Percentiles rank a stretch among this genome's conserved stretches.
These are phyloP conservation scores for Gnomoniopsis sp. DNA, from an alignment of 2,329 filamentous ascomycete species.

Conservation along the genomic window DNA sequence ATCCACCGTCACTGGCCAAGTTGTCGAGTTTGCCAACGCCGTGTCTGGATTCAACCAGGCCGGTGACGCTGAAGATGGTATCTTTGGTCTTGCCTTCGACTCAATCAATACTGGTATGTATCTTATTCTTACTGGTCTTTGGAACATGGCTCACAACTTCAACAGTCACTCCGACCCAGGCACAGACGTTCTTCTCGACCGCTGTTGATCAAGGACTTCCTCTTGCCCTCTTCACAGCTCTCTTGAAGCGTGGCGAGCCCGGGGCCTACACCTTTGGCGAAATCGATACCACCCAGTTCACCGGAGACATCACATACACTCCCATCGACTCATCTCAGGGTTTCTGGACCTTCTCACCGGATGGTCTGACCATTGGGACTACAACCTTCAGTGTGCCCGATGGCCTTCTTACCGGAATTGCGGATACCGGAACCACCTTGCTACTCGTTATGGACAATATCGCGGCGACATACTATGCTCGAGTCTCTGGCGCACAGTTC, in stretches of 20 bases:
- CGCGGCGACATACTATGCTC: too few relatives aligned
- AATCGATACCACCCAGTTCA: not conserved
- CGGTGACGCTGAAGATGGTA: not conserved
- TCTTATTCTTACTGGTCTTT: not conserved
- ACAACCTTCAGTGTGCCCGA: too few relatives aligned
- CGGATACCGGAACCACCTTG: too few relatives aligned
- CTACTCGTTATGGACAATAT: too few relatives aligned
- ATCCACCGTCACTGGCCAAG: not conserved
- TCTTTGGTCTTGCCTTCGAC: not conserved
- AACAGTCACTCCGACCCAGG: not conserved
- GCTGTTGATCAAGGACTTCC: not conserved
- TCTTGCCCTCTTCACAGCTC: not conserved
- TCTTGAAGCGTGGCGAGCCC: not conserved
- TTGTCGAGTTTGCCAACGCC: not conserved
- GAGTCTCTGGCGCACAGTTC: too few relatives aligned
- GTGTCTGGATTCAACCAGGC: not conserved
- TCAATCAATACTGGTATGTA: not conserved
- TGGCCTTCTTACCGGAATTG: too few relatives aligned
- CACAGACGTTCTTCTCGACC: not conserved
- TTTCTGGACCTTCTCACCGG: not conserved
- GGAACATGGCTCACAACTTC: not conserved
- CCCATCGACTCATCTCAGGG: not conserved
- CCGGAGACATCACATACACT: not conserved
- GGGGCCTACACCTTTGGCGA: not conserved
- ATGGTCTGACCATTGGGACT: too few relatives aligned